Conservation (phyloP, 2,329 filamentous ascomycete species). For the Magnaporthiopsis poae region DNA sequence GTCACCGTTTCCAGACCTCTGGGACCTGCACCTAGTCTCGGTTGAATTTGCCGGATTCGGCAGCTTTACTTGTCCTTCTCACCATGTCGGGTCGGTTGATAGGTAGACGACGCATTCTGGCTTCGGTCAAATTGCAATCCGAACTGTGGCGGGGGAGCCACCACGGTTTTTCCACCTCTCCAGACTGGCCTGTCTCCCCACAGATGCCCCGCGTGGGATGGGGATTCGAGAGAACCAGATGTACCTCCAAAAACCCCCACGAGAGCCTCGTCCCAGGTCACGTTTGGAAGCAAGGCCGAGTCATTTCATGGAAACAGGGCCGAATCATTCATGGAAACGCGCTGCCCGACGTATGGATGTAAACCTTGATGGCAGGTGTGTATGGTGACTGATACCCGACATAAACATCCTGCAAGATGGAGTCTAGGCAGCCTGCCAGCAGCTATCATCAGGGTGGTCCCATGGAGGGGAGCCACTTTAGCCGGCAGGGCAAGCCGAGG, state of each 20-base stretch:
- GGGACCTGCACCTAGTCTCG: not conserved
- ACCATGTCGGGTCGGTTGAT: not conserved
- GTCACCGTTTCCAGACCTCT: not conserved
- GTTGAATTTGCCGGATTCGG: not conserved
- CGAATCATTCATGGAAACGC: too few species aligned
- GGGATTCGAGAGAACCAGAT: not conserved
- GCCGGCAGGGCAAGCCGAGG: not conserved
- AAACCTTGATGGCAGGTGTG: not conserved
- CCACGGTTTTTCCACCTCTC: not conserved
- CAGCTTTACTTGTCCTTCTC: not conserved
- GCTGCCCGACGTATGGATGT: too few species aligned
- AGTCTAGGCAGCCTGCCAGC: not conserved
- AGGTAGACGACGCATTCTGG: too few species aligned
- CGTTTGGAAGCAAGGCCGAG: not conserved
- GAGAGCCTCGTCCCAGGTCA: not conserved
- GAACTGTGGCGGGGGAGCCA: not conserved
- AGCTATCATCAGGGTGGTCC: not conserved
- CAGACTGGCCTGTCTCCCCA: not conserved
- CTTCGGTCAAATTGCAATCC: not conserved
- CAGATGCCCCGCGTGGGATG: not conserved
- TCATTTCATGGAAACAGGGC: not conserved
- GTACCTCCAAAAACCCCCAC: too few species aligned
- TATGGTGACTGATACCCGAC: not conserved
- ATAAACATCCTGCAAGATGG: not conserved
- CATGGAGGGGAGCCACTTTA: not conserved